Evolutionary conservation across 2,329 filamentous ascomycete species (phyloP).

Genomic region (Aspergillus luchuensis): DNA sequence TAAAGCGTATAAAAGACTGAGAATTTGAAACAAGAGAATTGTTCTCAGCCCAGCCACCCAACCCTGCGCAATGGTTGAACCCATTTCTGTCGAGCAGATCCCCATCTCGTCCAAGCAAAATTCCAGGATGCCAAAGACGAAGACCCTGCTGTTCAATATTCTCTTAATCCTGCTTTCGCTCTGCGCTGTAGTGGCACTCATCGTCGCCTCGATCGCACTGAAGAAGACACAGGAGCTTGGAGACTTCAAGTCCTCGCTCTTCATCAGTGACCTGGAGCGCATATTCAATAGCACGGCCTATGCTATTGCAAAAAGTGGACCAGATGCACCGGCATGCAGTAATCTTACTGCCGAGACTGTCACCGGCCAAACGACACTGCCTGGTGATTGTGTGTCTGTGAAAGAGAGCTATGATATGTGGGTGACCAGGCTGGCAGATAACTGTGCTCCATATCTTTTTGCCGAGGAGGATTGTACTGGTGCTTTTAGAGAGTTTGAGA

Average conservation of each 20-base stretch:
- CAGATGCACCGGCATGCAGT: not conserved
- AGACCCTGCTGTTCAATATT: not conserved
- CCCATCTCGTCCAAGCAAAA: rapidly evolving
- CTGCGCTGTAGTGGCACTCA: not conserved
- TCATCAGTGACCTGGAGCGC: not conserved
- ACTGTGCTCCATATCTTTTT: not conserved
- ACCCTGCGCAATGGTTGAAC: no score
- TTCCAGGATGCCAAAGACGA: no score
- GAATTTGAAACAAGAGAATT: no score
- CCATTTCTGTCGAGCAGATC: no score
- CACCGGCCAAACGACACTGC: not conserved
- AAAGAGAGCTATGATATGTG: not conserved
- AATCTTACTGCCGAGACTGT: not conserved
- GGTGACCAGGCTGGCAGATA: not conserved
- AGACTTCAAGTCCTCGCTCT: not conserved
- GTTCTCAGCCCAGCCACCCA: no score
- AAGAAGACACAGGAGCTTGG: not conserved
- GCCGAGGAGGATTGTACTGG: not conserved
- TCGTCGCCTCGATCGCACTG: not conserved
- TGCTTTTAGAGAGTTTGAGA: not conserved
- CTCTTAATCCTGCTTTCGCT: not conserved
- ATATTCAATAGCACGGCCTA: not conserved
- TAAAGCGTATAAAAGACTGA: no score
- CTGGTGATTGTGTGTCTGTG: not conserved
- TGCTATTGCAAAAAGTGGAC: not conserved